Conservation (phyloP, 148 eudicot genomes). For the Cornus kousa region DNA sequence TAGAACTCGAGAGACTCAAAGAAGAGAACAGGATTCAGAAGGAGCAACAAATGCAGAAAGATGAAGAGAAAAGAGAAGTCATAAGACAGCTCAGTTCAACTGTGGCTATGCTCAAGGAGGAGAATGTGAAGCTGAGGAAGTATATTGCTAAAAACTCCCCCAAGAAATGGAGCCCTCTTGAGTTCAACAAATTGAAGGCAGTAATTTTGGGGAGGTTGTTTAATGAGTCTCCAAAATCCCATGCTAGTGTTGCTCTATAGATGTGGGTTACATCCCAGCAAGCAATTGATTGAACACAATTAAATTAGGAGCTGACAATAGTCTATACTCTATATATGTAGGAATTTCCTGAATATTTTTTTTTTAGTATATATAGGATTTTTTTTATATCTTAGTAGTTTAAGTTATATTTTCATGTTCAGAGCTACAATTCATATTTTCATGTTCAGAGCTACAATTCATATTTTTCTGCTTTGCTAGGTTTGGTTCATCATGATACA, state of each 20-base stretch:
- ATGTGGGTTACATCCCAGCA: background rate
- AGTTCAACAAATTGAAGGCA: conserved; percentile 34
- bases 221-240: conserved; percentile 29
- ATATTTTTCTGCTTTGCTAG: too few species aligned
- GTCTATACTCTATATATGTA: too few species aligned
- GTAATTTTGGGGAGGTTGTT: conserved; percentile 44
- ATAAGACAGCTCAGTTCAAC: conserved; percentile 79
- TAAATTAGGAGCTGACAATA: too few species aligned
- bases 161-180: conserved; percentile 36
- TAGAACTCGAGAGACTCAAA: conserved; percentile 50
- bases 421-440: too few species aligned
- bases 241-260: conserved; percentile 20
- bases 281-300: too few species aligned
- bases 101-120: conserved; percentile 69
- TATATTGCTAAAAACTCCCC: conserved; percentile 22
- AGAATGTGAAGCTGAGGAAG: conserved; percentile 57
- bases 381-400: too few species aligned
- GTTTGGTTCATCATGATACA: too few species aligned
- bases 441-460: too few species aligned
- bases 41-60: conserved; percentile 51
- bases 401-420: too few species aligned
- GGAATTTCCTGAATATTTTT: too few species aligned
- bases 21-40: conserved; percentile 55
- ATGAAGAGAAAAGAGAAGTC: conserved; percentile 87
- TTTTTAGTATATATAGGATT: too few species aligned